A percentile compares a stretch with the other conserved stretches of the same genome.
Evolutionary conservation across 371 early-diverging fungal species (phyloP).

Genomic region (Mucor lusitanicus): DNA sequence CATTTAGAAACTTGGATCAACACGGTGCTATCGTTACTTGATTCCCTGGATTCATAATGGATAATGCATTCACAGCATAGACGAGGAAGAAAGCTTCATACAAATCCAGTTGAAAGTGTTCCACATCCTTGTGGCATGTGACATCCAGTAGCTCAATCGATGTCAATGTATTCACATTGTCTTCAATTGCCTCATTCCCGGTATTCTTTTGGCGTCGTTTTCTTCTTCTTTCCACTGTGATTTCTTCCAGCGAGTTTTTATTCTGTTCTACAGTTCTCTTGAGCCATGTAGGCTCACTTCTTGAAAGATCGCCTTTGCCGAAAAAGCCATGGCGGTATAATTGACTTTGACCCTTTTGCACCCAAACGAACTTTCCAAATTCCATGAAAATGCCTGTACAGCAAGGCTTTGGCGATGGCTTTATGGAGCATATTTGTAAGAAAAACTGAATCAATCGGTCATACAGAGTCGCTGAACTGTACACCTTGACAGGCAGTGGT

Average conservation of each 20-base stretch:
- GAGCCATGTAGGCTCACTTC: conserved; percentile 81
- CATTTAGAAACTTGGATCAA: neutral
- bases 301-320: conserved; percentile 84
- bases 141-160: conserved; percentile 10
- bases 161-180: neutral
- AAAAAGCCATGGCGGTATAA: conserved; percentile 75
- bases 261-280: conserved; percentile 18
- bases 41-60: conserved; percentile 29
- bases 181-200: neutral
- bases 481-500: conserved; percentile 15
- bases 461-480: neutral
- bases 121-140: conserved; percentile 38
- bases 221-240: conserved; percentile 50
- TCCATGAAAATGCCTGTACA: conserved; percentile 24
- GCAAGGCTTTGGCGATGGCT: conserved; percentile 3
- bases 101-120: conserved; percentile 59
- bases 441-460: neutral
- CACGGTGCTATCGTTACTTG: conserved; percentile 18
- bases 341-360: conserved; percentile 23
- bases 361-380: conserved; percentile 52
- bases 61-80: conserved; percentile 57
- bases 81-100: conserved; percentile 72
- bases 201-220: conserved; percentile 37
- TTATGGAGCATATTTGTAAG: neutral
- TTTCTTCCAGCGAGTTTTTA: conserved; percentile 36